Base-by-base conservation (phyloP, 2,329 filamentous ascomycete species). In the Berkeleyomyces basicola region DNA sequence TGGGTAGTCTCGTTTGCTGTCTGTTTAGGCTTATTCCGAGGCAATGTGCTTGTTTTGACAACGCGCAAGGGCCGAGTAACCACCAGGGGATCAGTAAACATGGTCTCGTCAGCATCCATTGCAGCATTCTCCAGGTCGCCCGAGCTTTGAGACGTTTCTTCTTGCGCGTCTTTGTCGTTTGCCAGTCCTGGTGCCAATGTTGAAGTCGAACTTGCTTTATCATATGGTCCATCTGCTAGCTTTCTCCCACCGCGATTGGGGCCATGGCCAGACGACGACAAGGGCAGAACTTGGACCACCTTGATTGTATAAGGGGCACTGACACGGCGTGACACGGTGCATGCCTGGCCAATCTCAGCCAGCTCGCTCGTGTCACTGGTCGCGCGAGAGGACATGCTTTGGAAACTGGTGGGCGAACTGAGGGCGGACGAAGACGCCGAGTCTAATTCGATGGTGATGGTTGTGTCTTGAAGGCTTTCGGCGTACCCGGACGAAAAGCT, bases 241-340 rank as follows among this genome's bases (percentile, higher is more conserved):
- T 40, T 36, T 59, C 57, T 59, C n/a, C 33, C 49, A 3, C 49
- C 37, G 36, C 49, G 49, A 7, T 6, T 33, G 7, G 14, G 49
- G 2, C 49, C 49, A 11, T 55, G 49, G 33, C 23, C 23, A 31
- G 31, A 14, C 31, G 6, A 47, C 14, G 39, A 23, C 10, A 42
- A 46, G 31, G 58, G n/a, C 6, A 46, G 7, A 36, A 59, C 58
- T 10, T 37, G 39, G 14, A 59, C 58, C 31, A 59, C 58, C 7
- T 42, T 40, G 7, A 59, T 42, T 67, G 65, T 0, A 63, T 47
- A 23, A 42, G 61, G 6, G 61, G 61, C 14, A 14, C 49, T 55
- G 14, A 55, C n/a, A n/a, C 49, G 49, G 14, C 49, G 1, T 64
- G 59, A 1, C 51, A 64, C 55, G 1, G 66, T 65, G 4, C 65